Conservation (phyloP, 2,329 filamentous ascomycete genomes). For the Hymenoscyphus repandus region DNA sequence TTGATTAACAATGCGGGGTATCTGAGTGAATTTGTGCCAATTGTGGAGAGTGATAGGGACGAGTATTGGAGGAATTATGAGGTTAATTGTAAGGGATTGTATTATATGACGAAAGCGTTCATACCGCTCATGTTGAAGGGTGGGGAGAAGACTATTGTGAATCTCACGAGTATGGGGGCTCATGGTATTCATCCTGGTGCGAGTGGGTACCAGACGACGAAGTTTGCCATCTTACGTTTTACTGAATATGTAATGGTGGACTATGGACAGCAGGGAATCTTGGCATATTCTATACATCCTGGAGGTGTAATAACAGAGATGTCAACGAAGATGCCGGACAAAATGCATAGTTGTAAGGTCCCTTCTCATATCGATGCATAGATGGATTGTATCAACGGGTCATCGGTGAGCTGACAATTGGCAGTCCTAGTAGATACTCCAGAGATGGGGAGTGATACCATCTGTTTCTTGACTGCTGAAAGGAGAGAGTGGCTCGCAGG, state of each 20-base stretch:
- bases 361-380: neutral
- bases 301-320: constrained; percentile 37
- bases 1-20: constrained; percentile 25
- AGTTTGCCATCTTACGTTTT: constrained; percentile 44
- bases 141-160: constrained; percentile 41
- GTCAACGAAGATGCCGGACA: constrained; percentile 28
- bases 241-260: constrained; percentile 45
- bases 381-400: neutral
- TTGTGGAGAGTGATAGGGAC: constrained; percentile 12
- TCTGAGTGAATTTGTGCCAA: constrained; percentile 8
- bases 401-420: constrained; percentile 2
- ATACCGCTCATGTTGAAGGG: constrained; percentile 23
- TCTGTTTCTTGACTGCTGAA: constrained; percentile 38
- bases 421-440: constrained; percentile 33
- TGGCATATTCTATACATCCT: constrained; percentile 38
- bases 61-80: constrained; percentile 21
- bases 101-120: constrained; percentile 14
- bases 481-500: constrained; percentile 42
- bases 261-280: constrained; percentile 38
- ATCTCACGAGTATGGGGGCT: constrained; percentile 41
- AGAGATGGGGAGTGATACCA: constrained; percentile 37
- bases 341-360: constrained; percentile 22
- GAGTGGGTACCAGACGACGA: constrained; percentile 42
- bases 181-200: constrained; percentile 33
- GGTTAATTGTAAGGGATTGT: constrained; percentile 20